A percentile compares a stretch with the other conserved stretches of the same genome.
These are phyloP conservation scores for Russula brevipes DNA, from an alignment of 768 basidiomycete species.

Conservation along the genomic window DNA sequence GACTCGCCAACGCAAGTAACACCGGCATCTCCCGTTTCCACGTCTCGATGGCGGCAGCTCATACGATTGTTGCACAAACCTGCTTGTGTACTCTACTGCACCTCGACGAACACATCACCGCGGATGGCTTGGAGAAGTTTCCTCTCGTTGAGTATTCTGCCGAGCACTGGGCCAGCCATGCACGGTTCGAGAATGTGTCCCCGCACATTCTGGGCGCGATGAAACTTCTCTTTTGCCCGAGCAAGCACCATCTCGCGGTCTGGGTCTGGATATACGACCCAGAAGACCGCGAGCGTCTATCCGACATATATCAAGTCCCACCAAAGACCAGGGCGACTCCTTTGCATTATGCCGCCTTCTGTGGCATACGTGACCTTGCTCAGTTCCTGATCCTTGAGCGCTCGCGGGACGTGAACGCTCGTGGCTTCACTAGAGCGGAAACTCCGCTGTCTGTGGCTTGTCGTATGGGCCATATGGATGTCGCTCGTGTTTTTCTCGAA, in stretches of 20 bases:
- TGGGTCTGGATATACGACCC: constrained; percentile 3
- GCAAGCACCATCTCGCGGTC: background rate
- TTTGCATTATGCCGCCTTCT: background rate
- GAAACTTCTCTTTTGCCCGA: background rate
- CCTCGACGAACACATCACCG: background rate
- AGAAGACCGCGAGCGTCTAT: background rate
- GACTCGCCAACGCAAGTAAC: too few species aligned
- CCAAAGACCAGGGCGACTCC: background rate
- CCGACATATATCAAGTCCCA: too few species aligned
- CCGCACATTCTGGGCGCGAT: background rate
- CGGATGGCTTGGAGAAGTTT: background rate
- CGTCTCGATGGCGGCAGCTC: background rate
- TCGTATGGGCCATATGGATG: background rate
- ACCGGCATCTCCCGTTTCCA: too few species aligned
- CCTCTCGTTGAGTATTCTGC: background rate
- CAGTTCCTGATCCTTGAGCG: background rate
- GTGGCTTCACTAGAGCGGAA: too few species aligned
- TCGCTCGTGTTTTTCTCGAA: background rate
- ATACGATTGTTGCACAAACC: background rate
- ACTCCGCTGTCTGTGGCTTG: background rate
- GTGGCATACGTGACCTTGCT: background rate
- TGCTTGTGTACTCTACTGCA: background rate
- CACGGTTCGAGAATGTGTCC: background rate
- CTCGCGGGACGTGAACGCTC: background rate
- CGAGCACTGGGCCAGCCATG: background rate